Evolutionary conservation across 2,329 filamentous ascomycete genomes (phyloP).

Genomic region (Orbilia javanica): DNA sequence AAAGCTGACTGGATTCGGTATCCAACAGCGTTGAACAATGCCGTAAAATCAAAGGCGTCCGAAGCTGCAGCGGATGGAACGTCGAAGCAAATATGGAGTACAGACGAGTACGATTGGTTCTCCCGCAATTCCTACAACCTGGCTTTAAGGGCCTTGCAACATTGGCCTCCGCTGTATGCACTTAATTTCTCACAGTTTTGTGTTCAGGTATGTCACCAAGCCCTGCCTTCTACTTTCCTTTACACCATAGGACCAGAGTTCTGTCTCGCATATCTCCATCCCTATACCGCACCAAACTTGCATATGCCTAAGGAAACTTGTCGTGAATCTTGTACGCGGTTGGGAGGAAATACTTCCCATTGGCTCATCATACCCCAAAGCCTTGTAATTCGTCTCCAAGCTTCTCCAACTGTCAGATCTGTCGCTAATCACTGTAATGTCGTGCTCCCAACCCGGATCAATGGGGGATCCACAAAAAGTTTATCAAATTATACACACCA

Average conservation of each 20-base stretch:
- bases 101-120: conserved; percentile 83
- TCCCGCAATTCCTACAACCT: conserved; percentile 84
- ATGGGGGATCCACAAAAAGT: conserved; percentile 65
- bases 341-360: conserved; percentile 45
- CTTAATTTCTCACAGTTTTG: conserved; percentile 72
- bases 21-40: conserved; percentile 67
- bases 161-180: conserved; percentile 71
- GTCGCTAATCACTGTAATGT: conserved; percentile 72
- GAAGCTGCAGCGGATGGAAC: conserved; percentile 25
- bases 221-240: conserved; percentile 65
- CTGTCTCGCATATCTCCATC: conserved; percentile 10
- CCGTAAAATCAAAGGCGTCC: conserved; percentile 65
- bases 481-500: conserved; percentile 45
- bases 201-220: conserved; percentile 68
- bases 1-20: conserved; percentile 27
- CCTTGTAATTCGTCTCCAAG: conserved; percentile 40
- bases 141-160: conserved; percentile 70
- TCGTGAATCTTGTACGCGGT: conserved; percentile 61
- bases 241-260: neutral
- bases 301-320: conserved; percentile 67
- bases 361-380: conserved; percentile 62
- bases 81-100: conserved; percentile 69
- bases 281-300: neutral
- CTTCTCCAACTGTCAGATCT: conserved; percentile 60
- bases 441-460: conserved; percentile 73